A percentile compares a stretch with the other conserved stretches of the same genome.
Evolutionary conservation across 164 flowering plant species (phyloP).

Genomic region (Sextonia rubra): DNA sequence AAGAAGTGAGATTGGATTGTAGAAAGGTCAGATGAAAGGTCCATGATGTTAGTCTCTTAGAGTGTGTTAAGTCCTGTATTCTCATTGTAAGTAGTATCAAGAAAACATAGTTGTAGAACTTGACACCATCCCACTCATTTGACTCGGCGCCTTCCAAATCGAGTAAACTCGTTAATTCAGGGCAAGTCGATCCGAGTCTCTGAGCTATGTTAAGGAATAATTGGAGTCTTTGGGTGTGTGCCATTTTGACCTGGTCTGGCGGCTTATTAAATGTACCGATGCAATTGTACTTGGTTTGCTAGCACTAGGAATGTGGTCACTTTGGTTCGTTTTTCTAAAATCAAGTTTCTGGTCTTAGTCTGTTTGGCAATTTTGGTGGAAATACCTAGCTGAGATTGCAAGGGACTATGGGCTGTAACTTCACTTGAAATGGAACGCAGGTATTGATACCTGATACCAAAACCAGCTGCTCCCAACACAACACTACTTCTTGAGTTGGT

Average conservation of each 20-base stretch:
- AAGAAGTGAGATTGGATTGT: conserved; percentile 67
- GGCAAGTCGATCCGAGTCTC: not conserved
- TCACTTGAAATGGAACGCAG: not conserved
- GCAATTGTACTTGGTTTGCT: not conserved
- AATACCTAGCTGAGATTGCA: not conserved
- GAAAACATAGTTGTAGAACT: not conserved
- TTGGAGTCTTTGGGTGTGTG: not conserved
- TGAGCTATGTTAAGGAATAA: not conserved
- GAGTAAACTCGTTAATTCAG: not conserved
- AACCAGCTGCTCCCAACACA: not conserved
- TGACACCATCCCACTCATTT: too few species aligned
- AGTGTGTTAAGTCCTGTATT: not conserved
- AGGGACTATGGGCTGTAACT: not conserved
- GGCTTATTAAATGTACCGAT: not conserved
- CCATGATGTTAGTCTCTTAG: not conserved
- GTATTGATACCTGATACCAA: not conserved
- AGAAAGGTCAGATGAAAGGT: conserved; percentile 29
- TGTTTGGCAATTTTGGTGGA: not conserved
- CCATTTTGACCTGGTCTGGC: not conserved
- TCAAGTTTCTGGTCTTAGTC: not conserved
- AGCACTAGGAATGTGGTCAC: not conserved
- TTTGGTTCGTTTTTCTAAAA: too few species aligned
- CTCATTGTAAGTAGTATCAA: not conserved
- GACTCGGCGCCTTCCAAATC: not conserved
- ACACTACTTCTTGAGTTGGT: not conserved